Base-by-base conservation (phyloP, 23 red algal genomes). In the Gracilaria domingensis region DNA sequence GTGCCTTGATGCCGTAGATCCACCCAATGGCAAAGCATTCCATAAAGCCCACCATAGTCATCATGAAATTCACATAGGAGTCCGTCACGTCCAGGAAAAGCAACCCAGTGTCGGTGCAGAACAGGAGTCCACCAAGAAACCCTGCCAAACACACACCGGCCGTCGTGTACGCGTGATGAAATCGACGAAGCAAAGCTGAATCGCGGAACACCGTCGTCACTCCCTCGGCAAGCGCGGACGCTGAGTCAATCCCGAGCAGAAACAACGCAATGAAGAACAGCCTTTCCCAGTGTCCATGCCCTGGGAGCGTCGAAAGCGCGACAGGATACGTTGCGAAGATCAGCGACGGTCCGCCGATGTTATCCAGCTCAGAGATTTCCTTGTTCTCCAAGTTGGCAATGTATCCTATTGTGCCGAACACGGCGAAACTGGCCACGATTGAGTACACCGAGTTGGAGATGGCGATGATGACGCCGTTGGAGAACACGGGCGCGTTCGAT, bases 21-120 rank as follows among this genome's bases (percentile, higher is more conserved):
- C 88, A 92, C 23, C 88, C 88, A 24, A 92, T 44, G 0, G 79
- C 75, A 72, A 92, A 92, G 23, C 66, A 77, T 57, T 92, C 88
- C 44, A 75, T 51, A 16, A 69, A 71, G 28, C 88, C 88, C 45
- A 92, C 77, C 23, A 92, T 20, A 25, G 83, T 54, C 65, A 92
- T 57, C 88, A 82, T 83, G 36, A 89, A 89, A 33, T 89, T 80
- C 21, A 89, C 61, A 35, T 89, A 79, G 66, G 21, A 89, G 86
- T 89, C 86, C 8, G 72, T 80, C 18, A 73, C 88, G 55, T 92
- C 88, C 25, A 92, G 47, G 30, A 83, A 83, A 0, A 83, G 30
- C 12, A 83, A 61, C 9, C 78, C 88, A 0, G 88, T 50, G 32
- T 92, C 88, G 6, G 76, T 92, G 25, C 50, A 38, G 79, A 72